Evolutionary conservation across 2,329 filamentous ascomycete species (phyloP).

Genomic region (Penicillium sp.): DNA sequence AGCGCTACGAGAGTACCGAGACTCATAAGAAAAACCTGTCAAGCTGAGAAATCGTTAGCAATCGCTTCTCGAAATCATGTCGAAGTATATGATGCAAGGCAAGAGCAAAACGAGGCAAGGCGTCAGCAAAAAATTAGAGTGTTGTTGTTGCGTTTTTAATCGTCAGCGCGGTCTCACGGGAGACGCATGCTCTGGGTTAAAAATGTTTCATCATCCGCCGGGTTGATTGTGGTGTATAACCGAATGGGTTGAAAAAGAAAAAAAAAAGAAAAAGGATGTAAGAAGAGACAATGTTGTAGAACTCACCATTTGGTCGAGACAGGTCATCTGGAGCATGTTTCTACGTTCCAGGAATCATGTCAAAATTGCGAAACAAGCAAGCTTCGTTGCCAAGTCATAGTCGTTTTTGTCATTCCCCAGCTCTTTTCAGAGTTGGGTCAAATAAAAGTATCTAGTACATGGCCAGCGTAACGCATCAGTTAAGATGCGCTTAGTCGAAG

Average conservation of each 20-base stretch:
- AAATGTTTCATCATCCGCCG: slow-evolving; percentile 68
- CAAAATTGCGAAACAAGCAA: slow-evolving; percentile 25
- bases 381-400: slow-evolving; percentile 36
- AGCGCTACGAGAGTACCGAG: not conserved
- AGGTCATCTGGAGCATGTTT: slow-evolving; percentile 40
- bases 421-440: slow-evolving; percentile 38
- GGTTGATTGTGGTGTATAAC: slow-evolving; percentile 11
- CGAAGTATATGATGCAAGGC: slow-evolving; percentile 12
- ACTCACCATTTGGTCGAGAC: slow-evolving; percentile 36
- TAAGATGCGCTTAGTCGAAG: slow-evolving; percentile 64
- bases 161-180: slow-evolving; percentile 57
- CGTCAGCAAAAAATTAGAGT: slow-evolving; percentile 77
- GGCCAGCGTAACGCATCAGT: slow-evolving; percentile 38
- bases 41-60: slow-evolving; percentile 31
- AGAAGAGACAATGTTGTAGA: not conserved
- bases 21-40: slow-evolving; percentile 22
- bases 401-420: slow-evolving; percentile 43
- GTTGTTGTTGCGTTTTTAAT: slow-evolving; percentile 67
- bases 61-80: slow-evolving; percentile 27
- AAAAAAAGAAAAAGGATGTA: slow-evolving; percentile 18
- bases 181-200: slow-evolving; percentile 65
- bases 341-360: slow-evolving; percentile 44
- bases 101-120: slow-evolving; percentile 30
- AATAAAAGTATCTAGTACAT: slow-evolving; percentile 48
- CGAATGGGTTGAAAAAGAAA: not conserved